These are phyloP conservation scores for Botrytis cinerea DNA, from an alignment of 2,329 filamentous ascomycete genomes.

Conservation along the genomic window DNA sequence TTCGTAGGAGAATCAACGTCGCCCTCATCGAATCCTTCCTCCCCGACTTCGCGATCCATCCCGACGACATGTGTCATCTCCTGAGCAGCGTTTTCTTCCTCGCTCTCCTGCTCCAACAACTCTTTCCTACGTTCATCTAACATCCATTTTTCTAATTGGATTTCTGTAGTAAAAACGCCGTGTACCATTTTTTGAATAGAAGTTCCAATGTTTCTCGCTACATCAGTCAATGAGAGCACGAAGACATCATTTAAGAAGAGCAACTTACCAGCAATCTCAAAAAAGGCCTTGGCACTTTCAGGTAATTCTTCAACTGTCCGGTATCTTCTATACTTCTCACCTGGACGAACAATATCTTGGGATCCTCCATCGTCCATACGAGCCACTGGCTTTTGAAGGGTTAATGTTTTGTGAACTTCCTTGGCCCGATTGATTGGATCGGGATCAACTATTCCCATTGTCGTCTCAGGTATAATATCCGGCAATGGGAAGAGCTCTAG, in stretches of 20 bases:
- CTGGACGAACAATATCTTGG: conserved; percentile 37
- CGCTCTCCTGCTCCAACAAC: conserved; percentile 6
- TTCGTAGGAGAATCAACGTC: background rate
- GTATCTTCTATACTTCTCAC: conserved; percentile 44
- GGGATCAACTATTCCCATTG: conserved; percentile 36
- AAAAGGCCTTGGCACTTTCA: conserved; percentile 46
- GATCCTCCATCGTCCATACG: conserved; percentile 28
- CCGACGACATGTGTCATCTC: background rate
- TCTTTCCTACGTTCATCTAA: conserved; percentile 33
- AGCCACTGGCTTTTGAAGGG: conserved; percentile 37
- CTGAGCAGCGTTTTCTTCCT: background rate
- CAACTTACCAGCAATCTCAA: conserved; percentile 45
- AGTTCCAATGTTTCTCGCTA: conserved; percentile 37
- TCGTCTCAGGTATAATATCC: conserved; percentile 25
- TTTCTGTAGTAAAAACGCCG: conserved; percentile 38
- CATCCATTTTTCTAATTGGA: conserved; percentile 37
- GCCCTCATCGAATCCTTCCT: background rate
- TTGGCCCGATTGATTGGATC: conserved; percentile 32
- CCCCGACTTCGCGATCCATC: background rate
- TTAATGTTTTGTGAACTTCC: conserved; percentile 34
- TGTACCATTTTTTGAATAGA: conserved; percentile 34
- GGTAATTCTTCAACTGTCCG: conserved; percentile 48
- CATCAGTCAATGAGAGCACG: conserved; percentile 6
- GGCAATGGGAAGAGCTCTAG: conserved; percentile 43
- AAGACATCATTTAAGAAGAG: background rate